Base-by-base conservation (phyloP, 805 yeast genomes). In the Teunomyces panamensis region DNA sequence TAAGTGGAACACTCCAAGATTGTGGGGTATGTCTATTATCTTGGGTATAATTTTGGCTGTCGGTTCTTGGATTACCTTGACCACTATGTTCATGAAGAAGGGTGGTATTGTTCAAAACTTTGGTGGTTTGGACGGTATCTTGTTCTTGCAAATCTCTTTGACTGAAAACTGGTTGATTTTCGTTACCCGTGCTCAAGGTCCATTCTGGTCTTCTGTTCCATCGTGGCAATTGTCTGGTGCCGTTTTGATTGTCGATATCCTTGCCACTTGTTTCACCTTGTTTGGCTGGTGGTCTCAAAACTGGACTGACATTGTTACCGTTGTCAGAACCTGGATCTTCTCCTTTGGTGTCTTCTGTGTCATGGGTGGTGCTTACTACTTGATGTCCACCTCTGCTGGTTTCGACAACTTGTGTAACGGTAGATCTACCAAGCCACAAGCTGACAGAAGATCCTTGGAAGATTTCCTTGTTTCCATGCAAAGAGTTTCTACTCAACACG, bases 231-330 rank as follows among this genome's bases (percentile, higher is more conserved):
- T 89, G 77, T 61, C 94, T 63, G 96, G 96, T 78, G 97, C 97
- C 64, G 96, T 89, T 63, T 79, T 88, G 68, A 74, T 75, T 67
- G 97, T 89, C 68, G 97, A 89, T 75, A 74, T 89, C 79, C 75
- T 90, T 63, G 96, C 97, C 59, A 90, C 97, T 55, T 80, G 87
- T 83, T 90, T 89, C 84, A 77, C 89, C 64, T 74, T 89, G 67
- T 90, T 89, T 84, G 97, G 97, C 63, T 90, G 96, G 96, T 89
- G 95, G 92, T 86, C 95, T 58, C 96, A 88, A 75, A 90, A 90
- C 84, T 89, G 94, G 90, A 90, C 92, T 71, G 96, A 92, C 76
- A 85, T 90, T 60, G 96, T 90, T 61, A 84, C 97, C 49, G 95
- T 90, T 69, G 91, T 85, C 71, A 86, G 96, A 81, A 83, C 87